These are phyloP conservation scores for Lasiosphaeris hirsuta DNA, from an alignment of 495 filamentous ascomycete species.

Conservation along the genomic window DNA sequence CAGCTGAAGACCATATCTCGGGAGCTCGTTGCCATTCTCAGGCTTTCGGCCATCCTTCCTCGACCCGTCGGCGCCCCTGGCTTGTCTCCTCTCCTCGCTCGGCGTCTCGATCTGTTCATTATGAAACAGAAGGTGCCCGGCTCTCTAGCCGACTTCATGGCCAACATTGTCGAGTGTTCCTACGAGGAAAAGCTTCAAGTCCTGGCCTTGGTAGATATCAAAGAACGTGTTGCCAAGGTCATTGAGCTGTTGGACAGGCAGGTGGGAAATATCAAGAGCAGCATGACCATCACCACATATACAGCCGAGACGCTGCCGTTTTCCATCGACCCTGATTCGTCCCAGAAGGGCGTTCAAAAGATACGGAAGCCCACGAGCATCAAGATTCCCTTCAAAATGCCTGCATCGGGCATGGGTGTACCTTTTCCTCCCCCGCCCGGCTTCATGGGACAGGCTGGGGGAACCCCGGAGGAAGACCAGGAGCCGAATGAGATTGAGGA, in stretches of 20 bases:
- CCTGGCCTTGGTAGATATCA: conserved; percentile 70
- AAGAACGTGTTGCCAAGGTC: conserved; percentile 71
- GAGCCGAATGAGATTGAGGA: conserved; percentile 87
- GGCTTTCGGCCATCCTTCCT: conserved; percentile 74
- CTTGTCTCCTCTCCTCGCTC: conserved; percentile 77
- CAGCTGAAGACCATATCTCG: conserved; percentile 77
- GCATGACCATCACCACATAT: conserved; percentile 71
- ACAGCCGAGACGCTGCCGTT: conserved; percentile 56
- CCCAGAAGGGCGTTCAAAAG: conserved; percentile 36
- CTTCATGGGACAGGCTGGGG: conserved; percentile 27
- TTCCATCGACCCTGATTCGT: conserved; percentile 49
- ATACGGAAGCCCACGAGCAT: conserved; percentile 27
- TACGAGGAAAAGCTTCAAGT: conserved; percentile 88
- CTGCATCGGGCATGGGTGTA: conserved; percentile 22
- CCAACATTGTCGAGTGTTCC: conserved; percentile 77
- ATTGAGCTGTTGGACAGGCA: conserved; percentile 78
- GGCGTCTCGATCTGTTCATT: conserved; percentile 82
- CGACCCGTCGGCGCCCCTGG: conserved; percentile 51
- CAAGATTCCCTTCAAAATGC: conserved; percentile 25
- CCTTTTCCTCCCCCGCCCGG: conserved; percentile 48
- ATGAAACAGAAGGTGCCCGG: conserved; percentile 80
- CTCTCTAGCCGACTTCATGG: conserved; percentile 92
- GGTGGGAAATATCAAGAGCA: conserved; percentile 75
- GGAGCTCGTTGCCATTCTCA: conserved; percentile 75
- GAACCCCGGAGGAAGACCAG: conserved; percentile 58